Evolutionary conservation across 345 rosid genomes (phyloP).

Genomic region (Euphorbia pulcherrima): DNA sequence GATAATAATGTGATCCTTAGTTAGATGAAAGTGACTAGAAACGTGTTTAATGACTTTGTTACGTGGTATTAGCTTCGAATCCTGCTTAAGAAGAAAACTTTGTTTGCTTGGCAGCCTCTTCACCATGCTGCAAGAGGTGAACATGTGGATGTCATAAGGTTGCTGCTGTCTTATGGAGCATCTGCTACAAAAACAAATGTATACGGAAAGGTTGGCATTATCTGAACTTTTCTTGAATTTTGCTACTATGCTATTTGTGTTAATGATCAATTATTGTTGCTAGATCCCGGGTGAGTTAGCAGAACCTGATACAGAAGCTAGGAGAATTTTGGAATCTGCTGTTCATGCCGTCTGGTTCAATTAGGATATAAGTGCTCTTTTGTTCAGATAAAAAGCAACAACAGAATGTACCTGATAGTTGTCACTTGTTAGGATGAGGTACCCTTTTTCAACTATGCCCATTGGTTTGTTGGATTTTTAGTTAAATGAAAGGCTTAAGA

Average conservation of each 20-base stretch:
- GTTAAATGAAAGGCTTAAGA: neutral
- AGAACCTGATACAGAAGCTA: constrained; percentile 57
- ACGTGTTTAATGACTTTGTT: neutral
- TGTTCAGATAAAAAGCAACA: neutral
- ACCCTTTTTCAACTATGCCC: neutral
- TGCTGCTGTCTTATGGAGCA: constrained; percentile 66
- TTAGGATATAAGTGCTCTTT: neutral
- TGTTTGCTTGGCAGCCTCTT: constrained; percentile 55
- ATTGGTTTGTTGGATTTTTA: neutral
- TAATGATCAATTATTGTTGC: constrained; percentile 24
- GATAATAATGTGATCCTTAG: neutral
- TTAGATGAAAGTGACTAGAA: neutral
- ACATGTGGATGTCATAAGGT: constrained; percentile 60
- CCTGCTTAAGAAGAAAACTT: neutral
- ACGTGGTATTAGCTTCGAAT: neutral
- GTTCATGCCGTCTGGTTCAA: constrained; percentile 17
- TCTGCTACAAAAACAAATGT: constrained; percentile 49
- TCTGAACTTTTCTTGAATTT: neutral
- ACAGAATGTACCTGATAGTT: neutral
- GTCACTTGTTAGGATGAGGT: neutral
- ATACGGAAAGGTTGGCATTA: constrained; percentile 62
- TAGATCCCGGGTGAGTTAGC: constrained; percentile 65
- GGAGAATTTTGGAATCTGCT: constrained; percentile 47
- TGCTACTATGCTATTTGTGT: neutral
- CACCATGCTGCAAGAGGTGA: constrained; percentile 97